Conservation (phyloP, 768 basidiomycete species). For the Mycena indigotica region DNA sequence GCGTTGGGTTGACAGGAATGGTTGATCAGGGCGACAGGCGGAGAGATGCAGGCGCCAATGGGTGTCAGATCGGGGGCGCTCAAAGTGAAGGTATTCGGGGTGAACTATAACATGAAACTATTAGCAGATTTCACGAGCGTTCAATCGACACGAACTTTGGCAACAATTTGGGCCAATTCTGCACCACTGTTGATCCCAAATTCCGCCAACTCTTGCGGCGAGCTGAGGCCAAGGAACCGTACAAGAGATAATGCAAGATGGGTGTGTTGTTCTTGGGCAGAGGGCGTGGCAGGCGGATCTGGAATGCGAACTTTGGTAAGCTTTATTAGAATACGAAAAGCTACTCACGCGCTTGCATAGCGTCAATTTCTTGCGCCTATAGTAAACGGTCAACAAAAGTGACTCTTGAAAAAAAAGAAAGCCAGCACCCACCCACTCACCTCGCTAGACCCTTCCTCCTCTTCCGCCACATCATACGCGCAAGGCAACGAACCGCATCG, state of each 20-base stretch:
- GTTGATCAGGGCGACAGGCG: constrained; percentile 78
- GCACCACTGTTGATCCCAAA: constrained; percentile 59
- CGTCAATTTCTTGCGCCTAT: constrained; percentile 64
- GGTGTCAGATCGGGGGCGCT: constrained; percentile 77
- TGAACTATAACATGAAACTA: constrained; percentile 58
- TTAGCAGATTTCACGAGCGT: not conserved
- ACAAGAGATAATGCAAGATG: constrained; percentile 76
- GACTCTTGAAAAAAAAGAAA: not conserved
- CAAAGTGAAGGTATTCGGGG: constrained; percentile 88
- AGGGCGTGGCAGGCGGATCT: constrained; percentile 63
- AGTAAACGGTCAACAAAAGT: constrained; percentile 1
- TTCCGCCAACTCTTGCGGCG: constrained; percentile 57
- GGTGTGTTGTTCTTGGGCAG: constrained; percentile 58
- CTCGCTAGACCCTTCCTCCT: constrained; percentile 56
- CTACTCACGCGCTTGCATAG: constrained; percentile 76
- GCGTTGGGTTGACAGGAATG: constrained; percentile 90
- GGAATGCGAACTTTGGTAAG: not conserved
- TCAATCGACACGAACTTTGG: constrained; percentile 51
- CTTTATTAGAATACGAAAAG: not conserved
- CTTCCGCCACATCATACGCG: constrained; percentile 68
- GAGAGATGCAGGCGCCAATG: constrained; percentile 84
- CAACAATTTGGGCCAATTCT: constrained; percentile 71
- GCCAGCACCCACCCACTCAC: constrained; percentile 54
- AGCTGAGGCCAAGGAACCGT: constrained; percentile 63
- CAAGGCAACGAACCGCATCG: constrained; percentile 81